These are phyloP conservation scores for Actinomortierella wolfii DNA, from an alignment of 371 early-diverging fungal species.

Conservation along the genomic window DNA sequence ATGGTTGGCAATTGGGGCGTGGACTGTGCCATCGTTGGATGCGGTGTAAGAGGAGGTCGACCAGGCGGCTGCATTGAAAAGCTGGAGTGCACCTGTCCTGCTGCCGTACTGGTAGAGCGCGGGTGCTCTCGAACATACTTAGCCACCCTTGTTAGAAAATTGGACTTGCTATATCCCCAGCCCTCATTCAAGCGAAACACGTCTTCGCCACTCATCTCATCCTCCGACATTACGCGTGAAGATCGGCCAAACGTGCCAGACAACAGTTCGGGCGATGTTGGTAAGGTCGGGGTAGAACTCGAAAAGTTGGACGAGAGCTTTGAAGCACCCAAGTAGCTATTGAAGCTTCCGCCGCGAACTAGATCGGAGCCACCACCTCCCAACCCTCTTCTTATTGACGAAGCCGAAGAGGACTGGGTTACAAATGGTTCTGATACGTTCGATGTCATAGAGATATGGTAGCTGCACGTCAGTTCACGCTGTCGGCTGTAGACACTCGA, in stretches of 20 bases:
- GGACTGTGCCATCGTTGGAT: conserved; percentile 2
- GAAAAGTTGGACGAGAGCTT: too few relatives aligned
- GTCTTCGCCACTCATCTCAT: conserved; percentile 38
- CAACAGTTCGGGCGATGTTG: conserved; percentile 24
- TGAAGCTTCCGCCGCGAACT: conserved; percentile 23
- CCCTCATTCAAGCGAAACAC: conserved; percentile 31
- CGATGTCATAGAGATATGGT: conserved; percentile 42
- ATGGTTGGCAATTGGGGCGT: conserved; percentile 1
- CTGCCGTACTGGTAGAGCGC: background rate
- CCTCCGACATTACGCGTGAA: conserved; percentile 30
- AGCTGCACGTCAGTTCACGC: conserved; percentile 27
- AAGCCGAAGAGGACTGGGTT: conserved; percentile 19
- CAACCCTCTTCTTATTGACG: background rate
- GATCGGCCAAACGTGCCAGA: conserved; percentile 3
- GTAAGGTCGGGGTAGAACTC: background rate
- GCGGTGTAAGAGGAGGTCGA: conserved; percentile 2
- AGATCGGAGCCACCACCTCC: conserved; percentile 17
- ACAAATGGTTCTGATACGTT: conserved; percentile 33
- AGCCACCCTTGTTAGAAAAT: conserved; percentile 32
- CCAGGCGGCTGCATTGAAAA: conserved; percentile 1
- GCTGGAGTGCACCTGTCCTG: background rate
- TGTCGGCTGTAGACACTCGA: conserved; percentile 36
- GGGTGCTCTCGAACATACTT: conserved; percentile 29
- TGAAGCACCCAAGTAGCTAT: background rate
- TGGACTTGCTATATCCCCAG: conserved; percentile 31